A percentile compares a stretch with the other conserved stretches of the same genome.
phyloP scores from a whole-genome alignment of 1,284 basidiomycete species.

The Ceratobasidium sp. region DNA sequence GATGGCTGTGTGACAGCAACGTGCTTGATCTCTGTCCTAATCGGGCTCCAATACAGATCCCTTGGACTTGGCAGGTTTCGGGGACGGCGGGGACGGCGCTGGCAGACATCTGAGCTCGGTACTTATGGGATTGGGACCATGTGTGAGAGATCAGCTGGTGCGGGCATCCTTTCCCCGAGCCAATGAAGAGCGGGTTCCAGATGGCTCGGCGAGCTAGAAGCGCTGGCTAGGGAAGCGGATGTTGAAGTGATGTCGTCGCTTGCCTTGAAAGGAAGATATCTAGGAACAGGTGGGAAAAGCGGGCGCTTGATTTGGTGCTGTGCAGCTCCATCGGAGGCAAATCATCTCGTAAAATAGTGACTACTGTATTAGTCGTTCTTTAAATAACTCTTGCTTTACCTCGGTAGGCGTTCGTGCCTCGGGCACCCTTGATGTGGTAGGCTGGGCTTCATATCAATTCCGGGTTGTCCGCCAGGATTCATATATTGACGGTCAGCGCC shows the following conservation, averaged over 20 bases:
- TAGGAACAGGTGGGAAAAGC: not conserved
- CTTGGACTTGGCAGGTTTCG: not conserved
- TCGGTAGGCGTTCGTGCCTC: not conserved
- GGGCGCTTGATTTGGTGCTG: not conserved
- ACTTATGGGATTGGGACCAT: constrained; percentile 2
- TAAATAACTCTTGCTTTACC: not conserved
- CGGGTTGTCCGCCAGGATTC: too few relatives aligned
- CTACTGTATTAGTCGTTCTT: not conserved
- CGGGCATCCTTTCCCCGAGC: constrained; percentile 1
- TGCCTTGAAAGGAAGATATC: not conserved
- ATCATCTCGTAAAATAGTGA: not conserved
- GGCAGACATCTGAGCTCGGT: not conserved
- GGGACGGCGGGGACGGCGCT: constrained; percentile 1
- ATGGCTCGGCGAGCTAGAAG: not conserved
- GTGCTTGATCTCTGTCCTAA: constrained; percentile 7
- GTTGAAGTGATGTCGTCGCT: not conserved
- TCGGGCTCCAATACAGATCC: constrained; percentile 8
- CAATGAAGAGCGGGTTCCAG: not conserved
- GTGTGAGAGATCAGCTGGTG: not conserved
- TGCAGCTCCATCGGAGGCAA: not conserved
- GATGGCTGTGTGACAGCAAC: constrained; percentile 6
- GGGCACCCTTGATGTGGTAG: not conserved
- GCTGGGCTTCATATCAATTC: too few relatives aligned
- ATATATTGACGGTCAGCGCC: too few relatives aligned
- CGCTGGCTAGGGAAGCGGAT: not conserved